These are phyloP conservation scores for Tolypocladium cylindrosporum DNA, from an alignment of 2,329 filamentous ascomycete genomes.

Conservation along the genomic window DNA sequence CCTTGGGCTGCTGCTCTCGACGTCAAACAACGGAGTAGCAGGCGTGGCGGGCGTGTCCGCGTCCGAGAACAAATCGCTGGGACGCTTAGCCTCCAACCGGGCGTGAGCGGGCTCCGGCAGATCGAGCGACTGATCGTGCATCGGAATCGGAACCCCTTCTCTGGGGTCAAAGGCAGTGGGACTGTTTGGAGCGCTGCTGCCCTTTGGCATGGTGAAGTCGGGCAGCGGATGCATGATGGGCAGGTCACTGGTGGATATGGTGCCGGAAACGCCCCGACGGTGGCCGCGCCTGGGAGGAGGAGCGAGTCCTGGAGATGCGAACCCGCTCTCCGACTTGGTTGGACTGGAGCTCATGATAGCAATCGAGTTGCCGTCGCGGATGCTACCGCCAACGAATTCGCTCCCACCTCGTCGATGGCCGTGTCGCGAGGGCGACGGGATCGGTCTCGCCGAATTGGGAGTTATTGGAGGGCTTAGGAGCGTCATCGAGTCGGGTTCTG, in stretches of 20 bases:
- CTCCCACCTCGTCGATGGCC: slow-evolving; percentile 74
- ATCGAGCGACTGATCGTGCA: slow-evolving; percentile 3
- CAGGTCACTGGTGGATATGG: slow-evolving; percentile 77
- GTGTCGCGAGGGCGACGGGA: slow-evolving; percentile 53
- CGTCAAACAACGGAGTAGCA: slow-evolving; percentile 3
- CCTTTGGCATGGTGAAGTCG: slow-evolving; percentile 38
- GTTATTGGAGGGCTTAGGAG: slow-evolving; percentile 46
- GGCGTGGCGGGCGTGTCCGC: not conserved
- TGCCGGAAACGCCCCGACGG: slow-evolving; percentile 59
- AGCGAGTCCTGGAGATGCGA: slow-evolving; percentile 42
- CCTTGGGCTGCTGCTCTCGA: slow-evolving; percentile 8
- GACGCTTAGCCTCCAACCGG: not conserved
- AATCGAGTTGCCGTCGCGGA: slow-evolving; percentile 46
- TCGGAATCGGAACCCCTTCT: slow-evolving; percentile 13
- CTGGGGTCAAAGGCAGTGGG: slow-evolving; percentile 35
- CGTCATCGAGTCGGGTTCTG: slow-evolving; percentile 20
- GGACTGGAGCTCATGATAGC: slow-evolving; percentile 59
- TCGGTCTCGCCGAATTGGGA: slow-evolving; percentile 37
- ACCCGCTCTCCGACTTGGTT: slow-evolving; percentile 52
- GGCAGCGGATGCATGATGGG: slow-evolving; percentile 55
- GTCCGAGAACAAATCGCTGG: not conserved
- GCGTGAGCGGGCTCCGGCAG: slow-evolving; percentile 5
- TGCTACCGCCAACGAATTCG: slow-evolving; percentile 74
- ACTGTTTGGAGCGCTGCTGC: slow-evolving; percentile 56
- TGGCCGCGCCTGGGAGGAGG: slow-evolving; percentile 54